Percentiles rank a stretch among this genome's conserved stretches.
phyloP scores from a whole-genome alignment of 306 rosid species.

The Cyclanthera cordifolia region DNA sequence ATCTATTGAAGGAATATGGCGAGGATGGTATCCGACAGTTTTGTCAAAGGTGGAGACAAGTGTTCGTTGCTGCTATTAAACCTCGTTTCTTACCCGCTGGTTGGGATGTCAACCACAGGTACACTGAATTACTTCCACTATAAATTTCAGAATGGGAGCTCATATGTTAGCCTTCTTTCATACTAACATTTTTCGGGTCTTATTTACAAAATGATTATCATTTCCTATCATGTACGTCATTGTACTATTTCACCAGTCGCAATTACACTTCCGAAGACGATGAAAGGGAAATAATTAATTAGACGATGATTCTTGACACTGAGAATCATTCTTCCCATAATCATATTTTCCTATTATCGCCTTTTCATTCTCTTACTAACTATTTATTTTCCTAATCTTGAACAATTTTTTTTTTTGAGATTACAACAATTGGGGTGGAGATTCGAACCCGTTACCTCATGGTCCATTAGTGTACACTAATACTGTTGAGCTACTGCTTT shows the following conservation, averaged over 20 bases:
- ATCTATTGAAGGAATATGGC: conserved; percentile 52
- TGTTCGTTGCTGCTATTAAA: conserved; percentile 58
- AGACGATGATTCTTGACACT: too few relatives aligned
- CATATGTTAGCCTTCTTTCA: neutral
- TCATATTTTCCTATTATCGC: too few relatives aligned
- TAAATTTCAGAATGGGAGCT: neutral
- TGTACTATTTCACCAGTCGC: neutral
- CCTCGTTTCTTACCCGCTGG: conserved; percentile 87
- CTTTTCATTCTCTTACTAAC: too few relatives aligned
- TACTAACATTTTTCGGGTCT: neutral
- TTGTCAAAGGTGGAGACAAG: conserved; percentile 93
- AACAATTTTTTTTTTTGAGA: too few relatives aligned
- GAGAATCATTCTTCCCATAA: too few relatives aligned
- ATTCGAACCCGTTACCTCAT: too few relatives aligned
- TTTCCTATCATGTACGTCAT: neutral
- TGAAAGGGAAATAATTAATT: too few relatives aligned
- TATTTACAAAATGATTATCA: neutral
- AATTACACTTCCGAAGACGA: neutral
- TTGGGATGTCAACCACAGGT: conserved; percentile 96
- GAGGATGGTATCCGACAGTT: conserved; percentile 63
- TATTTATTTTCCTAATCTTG: too few relatives aligned
- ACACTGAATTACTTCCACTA: conserved; percentile 15
- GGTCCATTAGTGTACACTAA: too few relatives aligned
- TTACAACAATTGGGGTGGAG: too few relatives aligned
- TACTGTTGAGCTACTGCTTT: too few relatives aligned